Percentiles rank a stretch among this genome's conserved stretches.
These are phyloP conservation scores for Kockovaella imperatae DNA, from an alignment of 768 basidiomycete genomes.

Conservation along the genomic window DNA sequence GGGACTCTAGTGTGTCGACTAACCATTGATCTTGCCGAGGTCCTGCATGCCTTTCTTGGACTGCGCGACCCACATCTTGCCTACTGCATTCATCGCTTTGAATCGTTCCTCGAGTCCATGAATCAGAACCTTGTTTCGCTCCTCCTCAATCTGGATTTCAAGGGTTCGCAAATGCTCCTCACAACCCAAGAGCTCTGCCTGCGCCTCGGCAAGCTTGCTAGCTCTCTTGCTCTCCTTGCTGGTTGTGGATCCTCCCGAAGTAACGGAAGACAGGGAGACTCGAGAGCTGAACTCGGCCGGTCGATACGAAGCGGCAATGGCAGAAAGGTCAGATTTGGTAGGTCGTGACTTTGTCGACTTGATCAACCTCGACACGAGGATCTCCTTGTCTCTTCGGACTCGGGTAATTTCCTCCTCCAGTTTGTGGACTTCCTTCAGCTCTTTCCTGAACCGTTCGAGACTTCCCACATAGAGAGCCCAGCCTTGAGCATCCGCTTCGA, in stretches of 20 bases:
- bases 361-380: conserved; percentile 42
- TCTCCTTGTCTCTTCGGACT: conserved; percentile 43
- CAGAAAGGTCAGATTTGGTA: conserved; percentile 36
- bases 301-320: conserved; percentile 20
- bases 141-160: conserved; percentile 41
- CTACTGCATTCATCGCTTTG: conserved; percentile 43
- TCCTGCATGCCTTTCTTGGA: conserved; percentile 38
- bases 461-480: conserved; percentile 40
- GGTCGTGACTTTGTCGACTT: conserved; percentile 42
- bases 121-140: conserved; percentile 43
- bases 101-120: conserved; percentile 42
- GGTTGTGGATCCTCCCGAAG: conserved; percentile 25
- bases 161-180: conserved; percentile 41
- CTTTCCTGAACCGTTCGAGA: conserved; percentile 42
- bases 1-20: neutral
- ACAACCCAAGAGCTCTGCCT: conserved; percentile 43
- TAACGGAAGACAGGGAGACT: conserved; percentile 23
- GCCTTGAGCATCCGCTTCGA: conserved; percentile 23
- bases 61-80: conserved; percentile 42
- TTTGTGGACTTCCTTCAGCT: conserved; percentile 42
- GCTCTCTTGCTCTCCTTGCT: conserved; percentile 40
- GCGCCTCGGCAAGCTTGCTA: conserved; percentile 40
- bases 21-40: conserved; percentile 33
- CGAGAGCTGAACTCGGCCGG: conserved; percentile 14
- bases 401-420: conserved; percentile 43